These are phyloP conservation scores for Ophiocordyceps camponoti-saundersi DNA, from an alignment of 2,329 filamentous ascomycete genomes.

Conservation along the genomic window DNA sequence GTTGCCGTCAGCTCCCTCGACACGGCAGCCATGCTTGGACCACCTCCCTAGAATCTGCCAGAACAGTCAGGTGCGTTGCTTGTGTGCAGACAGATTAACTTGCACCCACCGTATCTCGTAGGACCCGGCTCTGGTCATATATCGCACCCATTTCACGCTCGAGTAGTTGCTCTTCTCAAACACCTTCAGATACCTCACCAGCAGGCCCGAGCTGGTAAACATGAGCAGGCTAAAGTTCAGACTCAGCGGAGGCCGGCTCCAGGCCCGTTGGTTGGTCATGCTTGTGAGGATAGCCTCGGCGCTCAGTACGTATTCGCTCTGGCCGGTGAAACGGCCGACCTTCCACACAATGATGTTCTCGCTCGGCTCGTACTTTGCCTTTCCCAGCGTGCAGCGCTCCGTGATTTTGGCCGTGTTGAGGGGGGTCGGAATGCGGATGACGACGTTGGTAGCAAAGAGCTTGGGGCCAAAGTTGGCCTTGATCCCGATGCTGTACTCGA, in stretches of 20 bases:
- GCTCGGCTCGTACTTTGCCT: constrained; percentile 95
- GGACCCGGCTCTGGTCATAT: constrained; percentile 95
- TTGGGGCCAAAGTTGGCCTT: constrained; percentile 94
- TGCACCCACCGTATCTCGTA: constrained; percentile 82
- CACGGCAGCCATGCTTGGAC: too few species aligned
- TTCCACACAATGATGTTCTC: constrained; percentile 99
- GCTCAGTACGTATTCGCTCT: constrained; percentile 87
- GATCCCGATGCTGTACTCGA: constrained; percentile 96
- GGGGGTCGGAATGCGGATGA: constrained; percentile 86
- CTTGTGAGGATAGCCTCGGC: constrained; percentile 85
- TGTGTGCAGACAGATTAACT: constrained; percentile 5
- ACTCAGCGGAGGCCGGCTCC: constrained; percentile 84
- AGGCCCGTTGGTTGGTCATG: constrained; percentile 97
- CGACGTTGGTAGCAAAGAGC: constrained; percentile 90
- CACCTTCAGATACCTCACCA: constrained; percentile 92
- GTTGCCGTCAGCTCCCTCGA: neutral
- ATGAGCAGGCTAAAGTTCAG: constrained; percentile 88
- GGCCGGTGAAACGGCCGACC: constrained; percentile 95
- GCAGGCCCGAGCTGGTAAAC: constrained; percentile 88
- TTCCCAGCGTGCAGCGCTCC: constrained; percentile 85
- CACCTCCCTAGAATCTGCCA: neutral
- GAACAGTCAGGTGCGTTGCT: constrained; percentile 3
- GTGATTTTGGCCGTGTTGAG: constrained; percentile 91
- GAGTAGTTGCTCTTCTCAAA: constrained; percentile 99
- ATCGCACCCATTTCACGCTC: constrained; percentile 97